Evolutionary conservation across 495 filamentous ascomycete genomes (phyloP), one percentile per base, ranked within the genome.

Genomic region (Niebla homalea): DNA sequence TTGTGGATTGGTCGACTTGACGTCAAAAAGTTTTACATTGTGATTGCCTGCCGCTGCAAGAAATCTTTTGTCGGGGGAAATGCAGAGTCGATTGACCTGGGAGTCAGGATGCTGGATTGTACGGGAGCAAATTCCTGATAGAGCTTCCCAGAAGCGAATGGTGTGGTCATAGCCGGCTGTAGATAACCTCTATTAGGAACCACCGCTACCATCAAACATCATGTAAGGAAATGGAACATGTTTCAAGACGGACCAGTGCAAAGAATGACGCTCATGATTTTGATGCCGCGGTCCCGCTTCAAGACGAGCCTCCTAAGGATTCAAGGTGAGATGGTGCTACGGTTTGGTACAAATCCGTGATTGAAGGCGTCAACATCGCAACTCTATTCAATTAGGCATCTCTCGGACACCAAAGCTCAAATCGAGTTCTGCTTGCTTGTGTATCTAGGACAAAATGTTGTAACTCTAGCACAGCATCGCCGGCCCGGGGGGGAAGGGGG

Each of bases 61-160:
- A 64, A 81, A 96, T 36, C 88, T 83, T 66, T 98, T 98, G 69
- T 98, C 92, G 46, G 93, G 92, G 5, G 92, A 95, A 57, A 98
- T 98, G 65, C 90, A 97, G 3, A 98, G 84, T 18, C 92, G 84
- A 64, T 98, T 98, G 57, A 98, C 92, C 67, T 98, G 93, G 0
- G 90, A 96, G 62, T 97, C 92, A 3, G 92, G 85, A 60, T 97
- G 89, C 59, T 96, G 93, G 54, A 98, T 96, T 14, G 89, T 96
- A 43, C 92, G 87, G 4, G 89, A 95, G 68, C 92, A 98, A 51
- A 98, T 97, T 22, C 92, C 92, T 5, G 89, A 94, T 43, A 98
- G 78, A 4, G 92, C 92, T 64, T 98, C 92, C 92, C 92, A 98
- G 72, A 98, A 98, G 48, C 92, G 80, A 59, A 98, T 98, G 36